Percentiles rank a stretch among this genome's conserved stretches.
These are phyloP conservation scores for Lecanosticta acicola DNA, from an alignment of 2,329 filamentous ascomycete species.

Conservation along the genomic window DNA sequence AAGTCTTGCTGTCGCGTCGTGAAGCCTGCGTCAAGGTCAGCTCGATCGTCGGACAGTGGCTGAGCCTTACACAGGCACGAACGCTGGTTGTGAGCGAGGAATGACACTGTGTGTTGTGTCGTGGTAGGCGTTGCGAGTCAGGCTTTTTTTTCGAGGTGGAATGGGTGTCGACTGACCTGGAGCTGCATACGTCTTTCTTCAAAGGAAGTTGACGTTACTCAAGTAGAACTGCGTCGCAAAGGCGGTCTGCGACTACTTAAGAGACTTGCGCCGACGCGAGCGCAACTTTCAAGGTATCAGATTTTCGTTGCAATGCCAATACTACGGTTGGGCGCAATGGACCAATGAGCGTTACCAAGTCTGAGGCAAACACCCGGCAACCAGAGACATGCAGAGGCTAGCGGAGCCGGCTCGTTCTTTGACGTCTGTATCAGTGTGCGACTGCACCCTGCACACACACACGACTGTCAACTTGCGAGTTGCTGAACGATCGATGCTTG, in stretches of 20 bases:
- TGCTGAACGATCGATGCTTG: conserved; percentile 20
- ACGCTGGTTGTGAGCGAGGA: conserved; percentile 1
- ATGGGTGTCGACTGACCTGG: conserved; percentile 27
- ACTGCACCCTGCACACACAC: conserved; percentile 10
- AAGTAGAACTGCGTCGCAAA: conserved; percentile 14
- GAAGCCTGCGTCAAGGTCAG: neutral
- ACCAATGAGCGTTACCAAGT: neutral
- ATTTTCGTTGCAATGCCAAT: neutral
- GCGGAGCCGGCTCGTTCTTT: conserved; percentile 22
- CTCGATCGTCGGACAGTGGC: conserved; percentile 9
- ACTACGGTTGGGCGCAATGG: neutral
- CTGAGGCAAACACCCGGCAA: conserved; percentile 30
- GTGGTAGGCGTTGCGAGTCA: too few species aligned
- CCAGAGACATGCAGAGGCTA: conserved; percentile 30
- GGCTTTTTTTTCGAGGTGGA: too few species aligned
- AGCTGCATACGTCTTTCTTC: conserved; percentile 31
- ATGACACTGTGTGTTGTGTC: too few species aligned
- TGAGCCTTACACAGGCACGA: conserved; percentile 12
- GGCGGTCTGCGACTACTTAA: conserved; percentile 32
- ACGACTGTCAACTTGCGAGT: neutral
- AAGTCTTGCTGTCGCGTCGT: conserved; percentile 28
- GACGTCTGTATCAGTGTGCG: conserved; percentile 26
- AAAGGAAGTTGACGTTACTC: conserved; percentile 16
- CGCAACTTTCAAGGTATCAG: neutral
- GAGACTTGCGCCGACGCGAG: conserved; percentile 19